phyloP scores from a whole-genome alignment of 116 monocot genomes.

The Phalaenopsis hybrid region DNA sequence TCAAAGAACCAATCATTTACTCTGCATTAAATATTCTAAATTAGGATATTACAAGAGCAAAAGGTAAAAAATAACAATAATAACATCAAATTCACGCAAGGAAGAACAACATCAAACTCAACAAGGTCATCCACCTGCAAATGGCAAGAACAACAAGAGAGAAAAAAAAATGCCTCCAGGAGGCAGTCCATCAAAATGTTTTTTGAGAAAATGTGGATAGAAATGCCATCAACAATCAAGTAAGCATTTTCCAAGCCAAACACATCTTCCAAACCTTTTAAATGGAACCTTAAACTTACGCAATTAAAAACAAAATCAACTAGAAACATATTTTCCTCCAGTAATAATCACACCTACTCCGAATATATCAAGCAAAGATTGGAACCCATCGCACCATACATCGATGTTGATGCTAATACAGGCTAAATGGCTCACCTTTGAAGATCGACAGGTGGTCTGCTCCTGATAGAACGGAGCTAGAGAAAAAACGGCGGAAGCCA shows the following conservation, averaged over 20 bases:
- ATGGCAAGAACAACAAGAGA: neutral
- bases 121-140: neutral
- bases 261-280: neutral
- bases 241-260: neutral
- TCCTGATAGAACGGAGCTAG: conserved; percentile 6
- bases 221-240: neutral
- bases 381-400: neutral
- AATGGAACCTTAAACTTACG: neutral
- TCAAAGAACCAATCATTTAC: too few relatives aligned
- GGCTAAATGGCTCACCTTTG: conserved; percentile 7
- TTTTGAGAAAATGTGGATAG: neutral
- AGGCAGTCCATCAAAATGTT: neutral
- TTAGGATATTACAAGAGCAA: neutral
- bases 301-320: neutral
- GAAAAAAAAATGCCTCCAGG: neutral
- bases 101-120: neutral
- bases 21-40: too few relatives aligned
- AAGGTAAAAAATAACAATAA: neutral
- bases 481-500: conserved; percentile 16
- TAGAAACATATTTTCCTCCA: neutral
- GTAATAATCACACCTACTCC: neutral
- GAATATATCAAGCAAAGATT: neutral
- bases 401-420: neutral
- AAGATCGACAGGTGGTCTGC: conserved; percentile 5
- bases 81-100: neutral